Evolutionary conservation across 1,139 yeast species (phyloP).

Genomic region (Hyphopichia fennica): DNA sequence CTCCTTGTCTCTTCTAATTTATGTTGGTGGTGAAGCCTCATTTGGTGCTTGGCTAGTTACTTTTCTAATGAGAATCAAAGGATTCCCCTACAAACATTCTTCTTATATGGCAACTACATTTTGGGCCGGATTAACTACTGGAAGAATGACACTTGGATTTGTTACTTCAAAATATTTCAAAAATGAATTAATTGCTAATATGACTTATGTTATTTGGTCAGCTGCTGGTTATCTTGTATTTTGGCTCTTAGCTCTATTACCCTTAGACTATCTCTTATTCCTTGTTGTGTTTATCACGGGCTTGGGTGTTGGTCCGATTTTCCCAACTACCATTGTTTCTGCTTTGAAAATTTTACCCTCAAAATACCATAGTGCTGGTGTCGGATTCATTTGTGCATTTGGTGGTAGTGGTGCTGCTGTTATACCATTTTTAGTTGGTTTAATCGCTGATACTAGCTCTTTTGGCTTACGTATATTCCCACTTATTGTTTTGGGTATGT

Average conservation of each 20-base stretch:
- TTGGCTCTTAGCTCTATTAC: conserved; percentile 23
- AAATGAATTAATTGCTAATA: conserved; percentile 47
- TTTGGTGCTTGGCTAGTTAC: conserved; percentile 71
- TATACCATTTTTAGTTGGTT: conserved; percentile 63
- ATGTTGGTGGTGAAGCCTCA: conserved; percentile 69
- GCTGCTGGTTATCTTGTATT: conserved; percentile 32
- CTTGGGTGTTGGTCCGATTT: conserved; percentile 73
- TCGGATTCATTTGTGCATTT: conserved; percentile 75
- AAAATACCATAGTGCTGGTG: conserved; percentile 61
- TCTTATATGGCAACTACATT: conserved; percentile 63
- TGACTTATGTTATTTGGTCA: conserved; percentile 27
- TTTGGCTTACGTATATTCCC: conserved; percentile 37
- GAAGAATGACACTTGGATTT: conserved; percentile 61
- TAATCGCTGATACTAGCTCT: conserved; percentile 38
- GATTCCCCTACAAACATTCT: conserved; percentile 43
- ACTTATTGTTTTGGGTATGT: conserved; percentile 26
- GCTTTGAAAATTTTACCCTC: conserved; percentile 64
- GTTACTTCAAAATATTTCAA: conserved; percentile 52
- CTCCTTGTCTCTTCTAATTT: conserved; percentile 53
- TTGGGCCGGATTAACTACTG: conserved; percentile 67
- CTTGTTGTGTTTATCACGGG: conserved; percentile 57
- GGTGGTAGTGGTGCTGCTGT: conserved; percentile 79
- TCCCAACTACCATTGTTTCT: conserved; percentile 72
- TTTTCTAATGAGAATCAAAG: conserved; percentile 51
- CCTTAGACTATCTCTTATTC: conserved; percentile 24